These are phyloP conservation scores for Sporothrix dimorphospora DNA, from an alignment of 2,329 filamentous ascomycete species.

Conservation along the genomic window DNA sequence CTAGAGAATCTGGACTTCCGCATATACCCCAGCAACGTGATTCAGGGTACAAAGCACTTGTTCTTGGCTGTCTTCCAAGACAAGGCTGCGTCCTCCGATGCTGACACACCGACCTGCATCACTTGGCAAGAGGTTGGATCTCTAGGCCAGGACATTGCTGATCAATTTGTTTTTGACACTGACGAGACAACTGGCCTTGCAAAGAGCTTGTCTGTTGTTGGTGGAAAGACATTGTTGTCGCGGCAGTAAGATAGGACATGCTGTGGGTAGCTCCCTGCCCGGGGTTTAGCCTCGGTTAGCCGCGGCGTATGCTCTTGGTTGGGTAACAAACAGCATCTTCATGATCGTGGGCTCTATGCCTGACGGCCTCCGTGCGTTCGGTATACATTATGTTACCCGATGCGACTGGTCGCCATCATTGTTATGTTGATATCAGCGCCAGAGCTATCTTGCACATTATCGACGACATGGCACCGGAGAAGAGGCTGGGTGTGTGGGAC, in stretches of 20 bases:
- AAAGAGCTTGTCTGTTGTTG: neutral
- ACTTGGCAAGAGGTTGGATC: conserved; percentile 4
- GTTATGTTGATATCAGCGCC: too few species aligned
- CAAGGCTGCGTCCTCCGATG: neutral
- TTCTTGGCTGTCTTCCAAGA: neutral
- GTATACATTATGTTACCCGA: too few species aligned
- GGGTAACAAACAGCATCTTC: too few species aligned
- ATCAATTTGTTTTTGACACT: conserved; percentile 1
- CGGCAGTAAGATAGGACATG: neutral
- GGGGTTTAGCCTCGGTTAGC: conserved; percentile 20
- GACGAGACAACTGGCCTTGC: neutral
- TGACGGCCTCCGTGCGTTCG: too few species aligned
- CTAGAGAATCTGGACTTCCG: conserved; percentile 3
- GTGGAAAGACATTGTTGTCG: neutral
- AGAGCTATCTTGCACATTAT: too few species aligned
- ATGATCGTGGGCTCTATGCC: too few species aligned
- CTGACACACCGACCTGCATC: neutral
- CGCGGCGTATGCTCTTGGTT: neutral
- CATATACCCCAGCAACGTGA: neutral
- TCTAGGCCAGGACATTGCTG: neutral
- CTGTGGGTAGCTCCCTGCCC: neutral
- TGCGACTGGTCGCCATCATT: too few species aligned
- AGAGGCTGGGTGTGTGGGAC: too few species aligned
- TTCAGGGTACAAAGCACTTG: conserved; percentile 1
- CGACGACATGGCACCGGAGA: too few species aligned